Base-by-base conservation (phyloP, 2,329 filamentous ascomycete species). In the Botrytis paeoniae region DNA sequence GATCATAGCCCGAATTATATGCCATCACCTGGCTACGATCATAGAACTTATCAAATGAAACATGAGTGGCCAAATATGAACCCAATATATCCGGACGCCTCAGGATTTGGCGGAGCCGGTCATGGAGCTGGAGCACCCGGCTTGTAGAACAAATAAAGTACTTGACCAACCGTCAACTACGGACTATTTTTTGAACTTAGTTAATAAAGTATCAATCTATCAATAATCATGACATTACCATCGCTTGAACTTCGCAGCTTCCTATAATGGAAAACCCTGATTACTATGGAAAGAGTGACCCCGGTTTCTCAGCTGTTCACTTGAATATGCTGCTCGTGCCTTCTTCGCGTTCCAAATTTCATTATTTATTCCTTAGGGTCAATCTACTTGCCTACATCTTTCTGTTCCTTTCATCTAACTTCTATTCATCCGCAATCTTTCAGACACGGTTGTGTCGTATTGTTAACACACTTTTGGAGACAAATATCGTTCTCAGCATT, bases 1-100 rank as follows among this genome's bases (percentile, higher is more conserved):
- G 78, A 74, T 51, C 77, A 78, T 29, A 79, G 77, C 61, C 75
- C 78, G 57, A 63, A 32, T 20, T 78, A 75, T 51, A 69, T 78
- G 35, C 43, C 65, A 20, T 75, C 75, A 45, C 69, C 75, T 41
- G 70, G 66, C 1, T 80, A 77, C 65, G 78, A 78, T 39, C 75
- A 75, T n/a, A 73, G 75, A 45, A 74, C 73, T 41, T 76, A 74
- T 37, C 61, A 76, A 25, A 74, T 73, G 43, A 62, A 68, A 25
- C 73, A 75, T n/a, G 75, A 76, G 22, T 78, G 77, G 76, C 51
- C 74, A 9, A 75, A 74, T 64, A 75, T 75, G 72, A 75, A 74
- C 25, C 41, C 68, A 2, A 69, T 71, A 25, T 78, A 75, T 68
- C 48, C 69, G 18, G 69, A 73, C 61, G 32, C 68, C 10, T 63